A percentile compares a stretch with the other conserved stretches of the same genome.
phyloP scores from a whole-genome alignment of 768 basidiomycete genomes.

The Rhodotorula toruloides region DNA sequence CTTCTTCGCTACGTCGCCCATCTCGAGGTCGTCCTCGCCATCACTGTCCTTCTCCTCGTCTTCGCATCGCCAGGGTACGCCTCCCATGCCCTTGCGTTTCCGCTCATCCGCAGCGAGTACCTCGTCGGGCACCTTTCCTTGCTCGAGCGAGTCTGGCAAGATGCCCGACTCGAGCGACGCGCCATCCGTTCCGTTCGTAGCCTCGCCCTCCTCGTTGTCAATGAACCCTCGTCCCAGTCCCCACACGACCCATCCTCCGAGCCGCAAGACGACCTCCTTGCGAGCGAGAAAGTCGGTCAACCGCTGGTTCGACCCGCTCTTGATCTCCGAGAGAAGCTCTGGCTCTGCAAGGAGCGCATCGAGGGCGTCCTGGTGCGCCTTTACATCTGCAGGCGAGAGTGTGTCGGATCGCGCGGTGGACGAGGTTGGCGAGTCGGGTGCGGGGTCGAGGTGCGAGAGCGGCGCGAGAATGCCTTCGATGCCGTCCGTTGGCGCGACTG shows the following conservation, averaged over 20 bases:
- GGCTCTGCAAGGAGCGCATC: constrained; percentile 90
- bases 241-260: constrained; percentile 79
- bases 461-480: constrained; percentile 27
- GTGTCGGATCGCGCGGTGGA: neutral
- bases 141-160: constrained; percentile 33
- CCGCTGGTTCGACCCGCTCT: constrained; percentile 74
- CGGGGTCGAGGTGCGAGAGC: constrained; percentile 7
- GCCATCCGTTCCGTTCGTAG: neutral
- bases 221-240: constrained; percentile 71
- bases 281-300: constrained; percentile 82
- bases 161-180: constrained; percentile 13
- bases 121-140: constrained; percentile 35
- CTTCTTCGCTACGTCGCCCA: constrained; percentile 12
- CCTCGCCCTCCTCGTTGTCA: constrained; percentile 35
- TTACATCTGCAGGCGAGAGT: neutral
- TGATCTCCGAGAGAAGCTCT: constrained; percentile 91
- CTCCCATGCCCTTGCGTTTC: constrained; percentile 30
- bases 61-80: constrained; percentile 22
- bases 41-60: constrained; percentile 4
- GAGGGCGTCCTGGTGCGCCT: constrained; percentile 47
- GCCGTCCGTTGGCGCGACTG: constrained; percentile 16
- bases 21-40: neutral
- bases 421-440: constrained; percentile 6
- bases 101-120: constrained; percentile 17
- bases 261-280: constrained; percentile 69